phyloP scores from a whole-genome alignment of 345 rosid genomes.

The Leavenworthia alabamica region DNA sequence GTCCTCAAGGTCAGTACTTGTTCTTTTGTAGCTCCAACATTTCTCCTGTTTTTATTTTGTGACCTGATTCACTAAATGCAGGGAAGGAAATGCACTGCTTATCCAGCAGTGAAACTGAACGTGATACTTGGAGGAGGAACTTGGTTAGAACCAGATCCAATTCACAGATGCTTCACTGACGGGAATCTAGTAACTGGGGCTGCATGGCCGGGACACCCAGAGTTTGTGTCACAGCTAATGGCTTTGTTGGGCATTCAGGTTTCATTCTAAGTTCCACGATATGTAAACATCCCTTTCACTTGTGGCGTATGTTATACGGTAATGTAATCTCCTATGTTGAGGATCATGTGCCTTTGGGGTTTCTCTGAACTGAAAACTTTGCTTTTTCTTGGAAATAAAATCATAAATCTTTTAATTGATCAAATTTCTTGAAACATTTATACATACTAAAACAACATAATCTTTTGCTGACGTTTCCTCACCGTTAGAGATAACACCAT shows the following conservation, averaged over 20 bases:
- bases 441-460: no score
- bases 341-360: slow-evolving; percentile 1
- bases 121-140: slow-evolving; percentile 68
- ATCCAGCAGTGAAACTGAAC: slow-evolving; percentile 83
- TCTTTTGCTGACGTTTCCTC: no score
- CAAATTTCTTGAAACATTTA: no score
- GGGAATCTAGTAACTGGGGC: slow-evolving; percentile 89
- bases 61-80: slow-evolving; percentile 22
- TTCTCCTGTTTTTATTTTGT: background rate
- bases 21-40: background rate
- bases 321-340: slow-evolving; percentile 1
- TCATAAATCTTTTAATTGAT: no score
- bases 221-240: slow-evolving; percentile 76
- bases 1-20: slow-evolving; percentile 62
- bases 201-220: slow-evolving; percentile 91
- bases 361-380: background rate
- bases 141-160: slow-evolving; percentile 85
- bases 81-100: slow-evolving; percentile 89
- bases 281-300: background rate
- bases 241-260: slow-evolving; percentile 59
- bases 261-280: slow-evolving; percentile 33
- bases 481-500: no score
- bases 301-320: background rate
- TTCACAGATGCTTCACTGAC: slow-evolving; percentile 69
- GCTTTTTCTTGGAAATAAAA: background rate